Evolutionary conservation across 768 basidiomycete genomes (phyloP), one percentile per base, ranked within the genome.

Genomic region (Floccularia luteovirens): DNA sequence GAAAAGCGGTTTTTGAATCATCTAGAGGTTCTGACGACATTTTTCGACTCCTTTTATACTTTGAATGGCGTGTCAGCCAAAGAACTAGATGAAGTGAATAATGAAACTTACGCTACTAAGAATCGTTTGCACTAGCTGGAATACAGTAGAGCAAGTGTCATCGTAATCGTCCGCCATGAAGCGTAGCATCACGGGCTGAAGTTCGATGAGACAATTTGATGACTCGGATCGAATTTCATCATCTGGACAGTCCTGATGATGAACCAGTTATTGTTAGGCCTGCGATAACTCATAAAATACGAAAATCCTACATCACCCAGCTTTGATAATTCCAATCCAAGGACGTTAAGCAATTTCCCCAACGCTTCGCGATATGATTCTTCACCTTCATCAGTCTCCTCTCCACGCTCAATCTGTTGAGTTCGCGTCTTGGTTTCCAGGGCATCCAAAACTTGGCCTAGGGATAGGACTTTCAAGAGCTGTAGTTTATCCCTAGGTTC

Each of bases 91-190:
- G 16, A 5, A 17, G 16, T 22, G 41, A 3, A 27, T 24, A 24
- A 17, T 27, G 25, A 19, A 38, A 37, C 85, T 58, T 57, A 92
- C 92, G 36, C 72, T 73, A 22, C 72, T 66, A 27, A 99, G 74
- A 41, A 96, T 65, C 16, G 75, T 72, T 45, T 82, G 77, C 11
- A 96, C 64, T 41, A 96, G 64, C 2, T 88, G 80, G 52, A 92
- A 89, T 28, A 97, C 72, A 5, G 92, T 84, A 16, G 79, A 77
- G 46, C 82, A 82, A 4, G 90, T 92, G 51, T 94, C 92, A 45
- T 93, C 89, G 47, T 89, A 88, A 20, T 82, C 72, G 53, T 98
- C 96, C 6, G 82, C 83, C 64, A 98, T 70, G 66, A 97, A 92
- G 12, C 78, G 82, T 8, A 99, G 70, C 67, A 90, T 74, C 24